phyloP scores from a whole-genome alignment of 208 protist genomes.

The Crithidia brevicula region DNA sequence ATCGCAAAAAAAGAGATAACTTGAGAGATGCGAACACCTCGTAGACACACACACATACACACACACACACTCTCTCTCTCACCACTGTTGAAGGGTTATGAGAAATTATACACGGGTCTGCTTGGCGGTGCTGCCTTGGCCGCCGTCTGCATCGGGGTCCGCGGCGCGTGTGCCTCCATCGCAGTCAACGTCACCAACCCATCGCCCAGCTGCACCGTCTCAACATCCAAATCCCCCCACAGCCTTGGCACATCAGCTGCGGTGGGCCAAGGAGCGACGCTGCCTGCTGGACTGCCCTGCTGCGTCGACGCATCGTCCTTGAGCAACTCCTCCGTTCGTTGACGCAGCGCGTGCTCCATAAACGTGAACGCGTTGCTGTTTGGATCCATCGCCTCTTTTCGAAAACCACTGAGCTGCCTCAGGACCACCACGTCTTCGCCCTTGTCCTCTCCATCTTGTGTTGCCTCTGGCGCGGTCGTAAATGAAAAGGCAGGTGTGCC shows the following conservation, averaged over 20 bases:
- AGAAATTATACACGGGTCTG: conserved; percentile 4
- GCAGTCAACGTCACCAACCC: conserved; percentile 21
- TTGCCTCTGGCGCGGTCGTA: no score
- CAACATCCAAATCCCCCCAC: no score
- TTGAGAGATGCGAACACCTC: no score
- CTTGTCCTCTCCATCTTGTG: neutral
- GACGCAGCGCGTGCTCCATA: conserved; percentile 4
- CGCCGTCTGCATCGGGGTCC: neutral
- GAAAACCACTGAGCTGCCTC: no score
- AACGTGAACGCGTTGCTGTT: neutral
- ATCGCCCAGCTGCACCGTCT: conserved; percentile 17
- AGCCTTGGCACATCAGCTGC: no score
- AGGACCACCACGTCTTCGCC: neutral
- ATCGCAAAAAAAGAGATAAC: no score
- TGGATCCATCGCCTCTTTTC: no score
- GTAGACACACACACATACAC: no score
- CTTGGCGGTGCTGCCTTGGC: neutral
- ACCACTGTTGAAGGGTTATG: neutral
- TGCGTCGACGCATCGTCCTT: neutral
- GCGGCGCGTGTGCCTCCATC: conserved; percentile 6
- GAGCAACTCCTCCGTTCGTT: conserved; percentile 7
- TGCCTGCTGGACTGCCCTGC: neutral
- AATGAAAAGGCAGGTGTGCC: neutral
- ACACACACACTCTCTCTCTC: no score
- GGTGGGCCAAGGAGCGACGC: no score